phyloP scores from a whole-genome alignment of 306 rosid species.

The Sesbania bispinosa region DNA sequence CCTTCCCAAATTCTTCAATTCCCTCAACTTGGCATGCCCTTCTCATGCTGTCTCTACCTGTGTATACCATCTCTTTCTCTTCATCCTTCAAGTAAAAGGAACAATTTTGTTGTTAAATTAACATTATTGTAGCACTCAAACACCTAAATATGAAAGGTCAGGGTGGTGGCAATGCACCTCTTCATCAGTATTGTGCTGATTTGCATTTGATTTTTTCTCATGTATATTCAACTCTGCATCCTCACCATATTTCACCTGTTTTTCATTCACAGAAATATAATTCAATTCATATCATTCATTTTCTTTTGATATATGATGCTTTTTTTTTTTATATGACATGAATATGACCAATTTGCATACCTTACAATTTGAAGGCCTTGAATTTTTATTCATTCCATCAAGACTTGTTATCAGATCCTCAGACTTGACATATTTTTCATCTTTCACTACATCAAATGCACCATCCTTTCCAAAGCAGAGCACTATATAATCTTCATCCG shows the following conservation, averaged over 20 bases:
- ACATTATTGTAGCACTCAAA: not conserved
- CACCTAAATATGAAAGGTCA: not conserved
- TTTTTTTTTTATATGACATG: too few species aligned
- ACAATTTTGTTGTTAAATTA: too few species aligned
- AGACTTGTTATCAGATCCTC: constrained; percentile 5
- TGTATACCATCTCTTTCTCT: constrained; percentile 24
- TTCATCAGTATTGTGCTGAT: not conserved
- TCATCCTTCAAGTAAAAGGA: constrained; percentile 25
- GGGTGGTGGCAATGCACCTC: constrained; percentile 12
- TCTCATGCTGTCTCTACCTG: constrained; percentile 13
- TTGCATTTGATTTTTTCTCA: constrained; percentile 32
- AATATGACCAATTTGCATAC: constrained; percentile 23
- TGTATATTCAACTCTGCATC: constrained; percentile 23
- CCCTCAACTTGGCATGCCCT: constrained; percentile 1
- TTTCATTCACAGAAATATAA: not conserved
- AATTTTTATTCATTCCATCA: constrained; percentile 24
- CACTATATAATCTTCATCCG: constrained; percentile 58
- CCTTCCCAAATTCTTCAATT: constrained; percentile 18
- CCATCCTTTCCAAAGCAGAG: constrained; percentile 62
- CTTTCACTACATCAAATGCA: constrained; percentile 46
- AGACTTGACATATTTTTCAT: constrained; percentile 22
- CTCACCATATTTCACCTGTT: constrained; percentile 50
- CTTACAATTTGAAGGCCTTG: constrained; percentile 50
- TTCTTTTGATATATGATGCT: too few species aligned
- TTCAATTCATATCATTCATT: not conserved